phyloP scores from a whole-genome alignment of 2,329 filamentous ascomycete species.

The Penicillium sp. region DNA sequence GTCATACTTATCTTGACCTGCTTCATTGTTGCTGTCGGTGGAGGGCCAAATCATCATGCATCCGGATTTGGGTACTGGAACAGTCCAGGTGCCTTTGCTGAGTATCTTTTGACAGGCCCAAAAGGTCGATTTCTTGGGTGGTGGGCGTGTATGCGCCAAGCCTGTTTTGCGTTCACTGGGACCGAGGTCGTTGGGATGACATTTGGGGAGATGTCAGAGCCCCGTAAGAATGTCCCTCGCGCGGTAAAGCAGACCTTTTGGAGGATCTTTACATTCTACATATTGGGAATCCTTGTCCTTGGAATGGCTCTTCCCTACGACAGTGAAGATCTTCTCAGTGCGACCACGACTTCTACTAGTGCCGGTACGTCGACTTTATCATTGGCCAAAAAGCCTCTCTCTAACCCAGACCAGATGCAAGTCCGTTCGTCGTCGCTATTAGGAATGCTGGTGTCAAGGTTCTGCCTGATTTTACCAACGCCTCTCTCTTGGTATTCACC shows the following conservation, averaged over 20 bases:
- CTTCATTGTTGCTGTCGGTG: slow-evolving; percentile 66
- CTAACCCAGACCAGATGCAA: slow-evolving; percentile 52
- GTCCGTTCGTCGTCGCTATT: slow-evolving; percentile 77
- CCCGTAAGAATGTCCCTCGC: slow-evolving; percentile 73
- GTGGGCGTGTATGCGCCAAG: slow-evolving; percentile 53
- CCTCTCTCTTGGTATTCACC: slow-evolving; percentile 73
- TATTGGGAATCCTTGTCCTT: slow-evolving; percentile 71
- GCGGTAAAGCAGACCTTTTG: slow-evolving; percentile 82
- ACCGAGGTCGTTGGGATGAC: slow-evolving; percentile 79
- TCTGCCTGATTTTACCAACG: slow-evolving; percentile 72
- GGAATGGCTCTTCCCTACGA: slow-evolving; percentile 79
- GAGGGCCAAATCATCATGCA: slow-evolving; percentile 65
- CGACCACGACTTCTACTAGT: slow-evolving; percentile 48
- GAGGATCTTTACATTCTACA: slow-evolving; percentile 81
- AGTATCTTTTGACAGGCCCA: slow-evolving; percentile 49
- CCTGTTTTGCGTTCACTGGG: slow-evolving; percentile 75
- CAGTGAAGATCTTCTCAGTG: slow-evolving; percentile 60
- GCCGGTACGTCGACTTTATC: slow-evolving; percentile 40
- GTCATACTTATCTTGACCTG: slow-evolving; percentile 63
- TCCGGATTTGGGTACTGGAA: slow-evolving; percentile 71
- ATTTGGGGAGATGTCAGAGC: slow-evolving; percentile 78
- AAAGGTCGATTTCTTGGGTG: slow-evolving; percentile 59
- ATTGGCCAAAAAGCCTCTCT: neutral
- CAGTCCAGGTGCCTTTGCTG: slow-evolving; percentile 62
- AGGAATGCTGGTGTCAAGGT: slow-evolving; percentile 57